These are phyloP conservation scores for Diaporthe citrichinensis DNA, from an alignment of 2,329 filamentous ascomycete genomes.

Conservation along the genomic window DNA sequence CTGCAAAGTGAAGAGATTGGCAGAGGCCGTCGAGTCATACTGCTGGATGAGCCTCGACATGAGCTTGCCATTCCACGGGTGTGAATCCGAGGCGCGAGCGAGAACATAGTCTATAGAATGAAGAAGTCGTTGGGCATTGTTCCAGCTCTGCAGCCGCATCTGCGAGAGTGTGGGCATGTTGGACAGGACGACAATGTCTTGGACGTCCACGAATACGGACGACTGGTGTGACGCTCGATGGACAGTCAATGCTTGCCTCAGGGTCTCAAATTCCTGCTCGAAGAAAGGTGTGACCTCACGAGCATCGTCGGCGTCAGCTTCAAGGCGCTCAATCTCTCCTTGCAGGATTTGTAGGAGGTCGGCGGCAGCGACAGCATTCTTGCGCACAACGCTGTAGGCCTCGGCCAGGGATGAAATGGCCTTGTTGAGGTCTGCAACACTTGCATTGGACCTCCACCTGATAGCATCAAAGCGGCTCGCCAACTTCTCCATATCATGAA, in stretches of 20 bases:
- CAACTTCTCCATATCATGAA: slow-evolving; percentile 67
- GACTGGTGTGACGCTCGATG: slow-evolving; percentile 48
- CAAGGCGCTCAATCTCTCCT: slow-evolving; percentile 66
- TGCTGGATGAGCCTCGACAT: slow-evolving; percentile 69
- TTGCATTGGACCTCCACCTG: slow-evolving; percentile 69
- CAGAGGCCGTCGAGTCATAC: slow-evolving; percentile 64
- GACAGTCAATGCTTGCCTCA: slow-evolving; percentile 67
- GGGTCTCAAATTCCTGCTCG: slow-evolving; percentile 67
- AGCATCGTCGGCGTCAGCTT: slow-evolving; percentile 59
- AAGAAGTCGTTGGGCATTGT: slow-evolving; percentile 56
- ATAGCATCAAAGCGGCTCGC: slow-evolving; percentile 72
- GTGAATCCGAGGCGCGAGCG: slow-evolving; percentile 49
- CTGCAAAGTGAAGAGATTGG: slow-evolving; percentile 72
- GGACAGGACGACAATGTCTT: slow-evolving; percentile 65
- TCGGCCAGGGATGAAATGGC: slow-evolving; percentile 69
- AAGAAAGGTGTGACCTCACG: slow-evolving; percentile 64
- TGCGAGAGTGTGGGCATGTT: slow-evolving; percentile 59
- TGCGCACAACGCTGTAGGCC: slow-evolving; percentile 70
- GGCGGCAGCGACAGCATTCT: slow-evolving; percentile 57
- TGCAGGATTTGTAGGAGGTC: slow-evolving; percentile 65
- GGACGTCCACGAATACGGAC: slow-evolving; percentile 44
- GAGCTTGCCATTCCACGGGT: slow-evolving; percentile 63
- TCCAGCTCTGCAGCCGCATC: slow-evolving; percentile 58
- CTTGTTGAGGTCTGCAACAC: slow-evolving; percentile 65
- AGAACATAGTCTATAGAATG: slow-evolving; percentile 64